Conservation (phyloP, 371 early-diverging fungal genomes). For the Mucor piriformis region DNA sequence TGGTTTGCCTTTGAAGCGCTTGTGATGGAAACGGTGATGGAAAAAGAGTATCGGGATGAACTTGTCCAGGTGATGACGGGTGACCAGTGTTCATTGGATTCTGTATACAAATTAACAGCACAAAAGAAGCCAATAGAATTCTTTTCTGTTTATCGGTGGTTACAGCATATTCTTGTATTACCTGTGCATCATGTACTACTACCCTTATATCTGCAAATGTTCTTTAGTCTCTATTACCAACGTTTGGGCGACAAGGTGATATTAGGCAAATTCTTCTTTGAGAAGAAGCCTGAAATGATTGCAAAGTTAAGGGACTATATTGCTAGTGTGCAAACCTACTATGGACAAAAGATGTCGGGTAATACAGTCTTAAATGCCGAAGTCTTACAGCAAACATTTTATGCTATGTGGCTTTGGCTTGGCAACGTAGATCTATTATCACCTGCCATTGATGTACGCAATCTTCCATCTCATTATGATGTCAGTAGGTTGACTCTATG, state of each 20-base stretch:
- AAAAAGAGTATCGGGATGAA: constrained; percentile 39
- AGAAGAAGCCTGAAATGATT: constrained; percentile 47
- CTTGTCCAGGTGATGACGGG: constrained; percentile 33
- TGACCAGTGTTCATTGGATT: neutral
- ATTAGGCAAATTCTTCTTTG: constrained; percentile 58
- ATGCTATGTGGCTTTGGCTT: constrained; percentile 70
- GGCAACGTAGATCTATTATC: constrained; percentile 47
- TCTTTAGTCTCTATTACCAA: constrained; percentile 63
- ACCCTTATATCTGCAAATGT: constrained; percentile 64
- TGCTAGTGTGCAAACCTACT: constrained; percentile 46
- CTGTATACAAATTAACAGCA: constrained; percentile 30
- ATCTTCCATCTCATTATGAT: constrained; percentile 50
- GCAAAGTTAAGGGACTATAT: constrained; percentile 52
- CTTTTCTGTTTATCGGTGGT: constrained; percentile 64
- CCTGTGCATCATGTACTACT: constrained; percentile 56
- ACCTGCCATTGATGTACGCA: constrained; percentile 26
- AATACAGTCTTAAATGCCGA: constrained; percentile 21
- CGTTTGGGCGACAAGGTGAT: constrained; percentile 21
- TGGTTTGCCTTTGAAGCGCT: constrained; percentile 69
- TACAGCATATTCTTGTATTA: constrained; percentile 53
- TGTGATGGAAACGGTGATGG: constrained; percentile 54
- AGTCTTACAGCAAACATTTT: constrained; percentile 48
- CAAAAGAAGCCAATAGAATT: constrained; percentile 54
- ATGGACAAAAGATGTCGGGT: constrained; percentile 40
- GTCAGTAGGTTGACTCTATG: constrained; percentile 37